Percentiles rank a stretch among this genome's conserved stretches.
These are phyloP conservation scores for Mucor indicus DNA, from an alignment of 371 early-diverging fungal species.

Conservation along the genomic window DNA sequence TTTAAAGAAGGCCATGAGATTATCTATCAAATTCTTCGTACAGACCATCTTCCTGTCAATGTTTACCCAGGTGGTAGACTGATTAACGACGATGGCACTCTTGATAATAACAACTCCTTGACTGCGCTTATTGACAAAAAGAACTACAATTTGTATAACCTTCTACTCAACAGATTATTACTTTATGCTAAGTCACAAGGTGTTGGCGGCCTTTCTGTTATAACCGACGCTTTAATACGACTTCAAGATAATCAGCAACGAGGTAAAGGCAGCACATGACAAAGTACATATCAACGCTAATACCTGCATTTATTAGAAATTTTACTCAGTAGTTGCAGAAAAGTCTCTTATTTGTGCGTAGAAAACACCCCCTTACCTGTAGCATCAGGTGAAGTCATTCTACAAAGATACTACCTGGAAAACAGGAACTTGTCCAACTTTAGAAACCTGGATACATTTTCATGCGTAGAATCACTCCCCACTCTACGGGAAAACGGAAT, in stretches of 20 bases:
- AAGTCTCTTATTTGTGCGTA: conserved; percentile 1
- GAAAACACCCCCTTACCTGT: background rate
- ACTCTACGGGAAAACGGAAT: too few relatives aligned
- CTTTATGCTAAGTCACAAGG: conserved; percentile 2
- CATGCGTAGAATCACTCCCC: too few relatives aligned
- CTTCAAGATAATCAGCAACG: conserved; percentile 5
- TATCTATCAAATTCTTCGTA: too few relatives aligned
- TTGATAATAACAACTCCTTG: too few relatives aligned
- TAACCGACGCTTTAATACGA: background rate
- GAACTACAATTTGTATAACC: background rate
- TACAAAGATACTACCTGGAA: too few relatives aligned
- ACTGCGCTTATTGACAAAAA: conserved; percentile 2
- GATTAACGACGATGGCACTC: too few relatives aligned
- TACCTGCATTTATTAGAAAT: background rate
- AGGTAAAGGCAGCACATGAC: conserved; percentile 3
- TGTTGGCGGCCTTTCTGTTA: conserved; percentile 1
- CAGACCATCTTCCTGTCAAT: too few relatives aligned
- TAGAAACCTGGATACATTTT: too few relatives aligned
- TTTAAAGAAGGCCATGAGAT: too few relatives aligned
- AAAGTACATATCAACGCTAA: background rate
- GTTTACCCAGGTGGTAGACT: too few relatives aligned
- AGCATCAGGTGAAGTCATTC: background rate
- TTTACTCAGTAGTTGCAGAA: conserved; percentile 1
- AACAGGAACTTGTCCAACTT: too few relatives aligned
- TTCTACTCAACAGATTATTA: conserved; percentile 2